These are phyloP conservation scores for Lichtheimia corymbifera DNA, from an alignment of 371 early-diverging fungal species.

Conservation along the genomic window DNA sequence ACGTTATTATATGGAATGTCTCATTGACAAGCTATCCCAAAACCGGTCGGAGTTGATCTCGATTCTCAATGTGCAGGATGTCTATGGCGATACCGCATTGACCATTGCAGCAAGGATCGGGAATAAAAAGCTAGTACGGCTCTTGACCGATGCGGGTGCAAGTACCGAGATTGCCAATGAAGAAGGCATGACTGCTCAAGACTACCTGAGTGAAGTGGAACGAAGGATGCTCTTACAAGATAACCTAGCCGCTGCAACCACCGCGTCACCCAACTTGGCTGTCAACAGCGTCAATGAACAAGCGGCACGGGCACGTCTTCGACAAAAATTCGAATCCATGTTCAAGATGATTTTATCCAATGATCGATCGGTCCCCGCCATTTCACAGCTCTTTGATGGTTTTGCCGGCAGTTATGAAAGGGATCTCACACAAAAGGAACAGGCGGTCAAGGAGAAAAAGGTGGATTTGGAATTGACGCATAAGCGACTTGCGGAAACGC, in stretches of 20 bases:
- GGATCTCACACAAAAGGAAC: conserved; percentile 25
- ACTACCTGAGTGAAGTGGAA: conserved; percentile 52
- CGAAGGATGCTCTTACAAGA: conserved; percentile 9
- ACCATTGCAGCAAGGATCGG: conserved; percentile 85
- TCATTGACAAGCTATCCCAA: conserved; percentile 66
- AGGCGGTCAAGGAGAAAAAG: conserved; percentile 28
- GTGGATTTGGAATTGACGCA: conserved; percentile 25
- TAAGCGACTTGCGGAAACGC: conserved; percentile 24
- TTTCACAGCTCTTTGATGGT: conserved; percentile 17
- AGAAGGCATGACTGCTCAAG: conserved; percentile 71
- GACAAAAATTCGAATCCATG: conserved; percentile 17
- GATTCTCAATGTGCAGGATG: conserved; percentile 85
- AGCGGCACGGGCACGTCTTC: conserved; percentile 17
- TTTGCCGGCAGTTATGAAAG: conserved; percentile 20
- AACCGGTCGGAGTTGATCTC: conserved; percentile 62
- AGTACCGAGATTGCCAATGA: conserved; percentile 73
- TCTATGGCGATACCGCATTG: conserved; percentile 88
- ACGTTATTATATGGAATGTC: conserved; percentile 86
- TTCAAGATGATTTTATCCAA: conserved; percentile 13
- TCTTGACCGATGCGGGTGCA: conserved; percentile 84
- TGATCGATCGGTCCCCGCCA: conserved; percentile 11
- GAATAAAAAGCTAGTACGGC: conserved; percentile 68
- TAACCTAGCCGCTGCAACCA: neutral
- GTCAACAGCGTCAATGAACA: conserved; percentile 10
- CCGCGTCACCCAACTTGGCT: conserved; percentile 4